phyloP scores from a whole-genome alignment of 257 asterid genomes.

The Solanum arcanum region DNA sequence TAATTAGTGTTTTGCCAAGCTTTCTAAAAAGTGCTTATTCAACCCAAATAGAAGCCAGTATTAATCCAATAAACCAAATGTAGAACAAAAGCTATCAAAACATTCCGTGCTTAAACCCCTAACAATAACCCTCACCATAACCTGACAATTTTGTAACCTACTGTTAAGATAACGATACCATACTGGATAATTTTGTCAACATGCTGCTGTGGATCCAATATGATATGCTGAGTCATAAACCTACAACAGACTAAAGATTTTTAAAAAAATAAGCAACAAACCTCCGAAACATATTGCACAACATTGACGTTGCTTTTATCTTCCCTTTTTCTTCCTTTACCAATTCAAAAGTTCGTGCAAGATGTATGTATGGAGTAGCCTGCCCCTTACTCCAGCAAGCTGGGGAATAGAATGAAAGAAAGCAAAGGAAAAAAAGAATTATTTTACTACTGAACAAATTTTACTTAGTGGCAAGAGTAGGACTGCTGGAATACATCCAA shows the following conservation, averaged over 20 bases:
- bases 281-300: conserved; percentile 98
- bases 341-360: conserved; percentile 73
- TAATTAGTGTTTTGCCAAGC: background rate
- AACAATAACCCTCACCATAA: background rate
- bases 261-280: conserved; percentile 6
- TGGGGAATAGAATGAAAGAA: conserved; percentile 14
- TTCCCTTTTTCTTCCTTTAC: conserved; percentile 86
- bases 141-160: background rate
- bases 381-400: conserved; percentile 91
- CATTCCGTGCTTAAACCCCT: background rate
- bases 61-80: background rate
- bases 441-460: background rate
- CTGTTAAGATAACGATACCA: background rate
- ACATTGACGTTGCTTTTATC: conserved; percentile 69
- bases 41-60: background rate
- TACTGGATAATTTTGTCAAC: background rate
- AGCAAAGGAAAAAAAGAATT: background rate
- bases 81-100: background rate
- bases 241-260: background rate
- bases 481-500: background rate
- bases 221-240: background rate
- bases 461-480: background rate
- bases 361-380: conserved; percentile 76
- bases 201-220: background rate
- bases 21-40: background rate